Conservation (phyloP, 1,284 basidiomycete species). For the Malassezia sympodialis region DNA sequence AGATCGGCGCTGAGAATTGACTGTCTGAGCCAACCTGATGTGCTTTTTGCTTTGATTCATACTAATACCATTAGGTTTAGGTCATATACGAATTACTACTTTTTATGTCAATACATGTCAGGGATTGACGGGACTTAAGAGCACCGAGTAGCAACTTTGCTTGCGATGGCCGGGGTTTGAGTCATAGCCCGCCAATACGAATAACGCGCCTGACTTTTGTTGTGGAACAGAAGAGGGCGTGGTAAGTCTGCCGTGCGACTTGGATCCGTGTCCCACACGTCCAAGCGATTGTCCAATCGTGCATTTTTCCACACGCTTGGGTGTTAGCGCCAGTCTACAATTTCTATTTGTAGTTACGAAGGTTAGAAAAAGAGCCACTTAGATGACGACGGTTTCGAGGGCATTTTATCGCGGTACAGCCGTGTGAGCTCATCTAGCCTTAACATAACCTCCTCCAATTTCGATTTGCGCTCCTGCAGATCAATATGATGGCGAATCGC, state of each 20-base stretch:
- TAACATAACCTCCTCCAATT: conserved; percentile 55
- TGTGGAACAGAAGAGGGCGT: conserved; percentile 4
- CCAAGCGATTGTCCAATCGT: neutral
- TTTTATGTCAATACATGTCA: neutral
- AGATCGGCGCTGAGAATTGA: conserved; percentile 9
- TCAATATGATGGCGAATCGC: conserved; percentile 76
- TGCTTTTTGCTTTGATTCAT: neutral
- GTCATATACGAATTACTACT: neutral
- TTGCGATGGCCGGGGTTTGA: conserved; percentile 19
- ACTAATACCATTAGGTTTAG: neutral
- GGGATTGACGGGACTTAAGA: conserved; percentile 19
- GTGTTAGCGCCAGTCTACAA: conserved; percentile 2
- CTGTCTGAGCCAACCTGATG: conserved; percentile 9
- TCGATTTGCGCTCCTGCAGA: conserved; percentile 89
- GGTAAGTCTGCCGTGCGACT: neutral
- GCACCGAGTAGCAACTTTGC: conserved; percentile 14
- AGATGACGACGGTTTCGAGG: conserved; percentile 11
- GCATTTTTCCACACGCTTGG: neutral
- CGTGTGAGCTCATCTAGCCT: conserved; percentile 48
- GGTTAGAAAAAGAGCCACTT: conserved; percentile 39
- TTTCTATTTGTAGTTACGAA: conserved; percentile 1
- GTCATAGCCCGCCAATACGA: conserved; percentile 21
- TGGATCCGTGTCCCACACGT: conserved; percentile 6
- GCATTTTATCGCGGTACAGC: conserved; percentile 45
- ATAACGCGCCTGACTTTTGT: conserved; percentile 10